Percentiles rank a stretch among this genome's conserved stretches.
Evolutionary conservation across 2,329 filamentous ascomycete genomes (phyloP).

Genomic region (Penicillium sp.): DNA sequence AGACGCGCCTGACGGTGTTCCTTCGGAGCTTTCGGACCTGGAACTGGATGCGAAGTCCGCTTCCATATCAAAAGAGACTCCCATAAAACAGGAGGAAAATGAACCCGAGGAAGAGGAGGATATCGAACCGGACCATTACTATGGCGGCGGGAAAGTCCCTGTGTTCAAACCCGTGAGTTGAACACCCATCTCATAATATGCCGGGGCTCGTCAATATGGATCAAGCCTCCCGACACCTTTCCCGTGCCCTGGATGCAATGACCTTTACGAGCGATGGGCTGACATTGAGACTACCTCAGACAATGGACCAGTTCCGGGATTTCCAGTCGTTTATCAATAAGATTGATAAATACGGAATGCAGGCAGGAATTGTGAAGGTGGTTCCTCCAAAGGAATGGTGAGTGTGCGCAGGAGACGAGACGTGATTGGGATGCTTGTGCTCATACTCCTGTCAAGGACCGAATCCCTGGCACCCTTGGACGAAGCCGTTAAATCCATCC

Average conservation of each 20-base stretch:
- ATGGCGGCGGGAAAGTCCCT: slow-evolving; percentile 75
- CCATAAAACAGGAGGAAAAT: slow-evolving; percentile 46
- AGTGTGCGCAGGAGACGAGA: slow-evolving; percentile 30
- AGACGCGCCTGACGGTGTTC: slow-evolving; percentile 41
- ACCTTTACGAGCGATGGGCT: slow-evolving; percentile 13
- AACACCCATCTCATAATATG: not conserved
- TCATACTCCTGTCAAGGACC: slow-evolving; percentile 46
- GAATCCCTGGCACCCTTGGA: slow-evolving; percentile 73
- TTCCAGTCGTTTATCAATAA: slow-evolving; percentile 90
- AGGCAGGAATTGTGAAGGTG: slow-evolving; percentile 93
- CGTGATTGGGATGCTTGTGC: slow-evolving; percentile 5
- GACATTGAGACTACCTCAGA: slow-evolving; percentile 45
- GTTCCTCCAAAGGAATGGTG: slow-evolving; percentile 93
- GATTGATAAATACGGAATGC: slow-evolving; percentile 93
- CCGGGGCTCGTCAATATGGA: not conserved
- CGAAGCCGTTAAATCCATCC: slow-evolving; percentile 84
- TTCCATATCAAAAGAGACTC: slow-evolving; percentile 25
- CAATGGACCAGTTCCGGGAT: slow-evolving; percentile 89
- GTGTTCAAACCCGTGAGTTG: slow-evolving; percentile 81
- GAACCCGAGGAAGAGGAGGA: slow-evolving; percentile 77
- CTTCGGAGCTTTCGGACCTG: slow-evolving; percentile 44
- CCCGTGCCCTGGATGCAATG: no score
- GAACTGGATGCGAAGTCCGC: slow-evolving; percentile 36
- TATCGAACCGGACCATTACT: slow-evolving; percentile 82
- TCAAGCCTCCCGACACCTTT: no score